Evolutionary conservation across 75 land plant species (phyloP).

Genomic region (Larix kaempferi): DNA sequence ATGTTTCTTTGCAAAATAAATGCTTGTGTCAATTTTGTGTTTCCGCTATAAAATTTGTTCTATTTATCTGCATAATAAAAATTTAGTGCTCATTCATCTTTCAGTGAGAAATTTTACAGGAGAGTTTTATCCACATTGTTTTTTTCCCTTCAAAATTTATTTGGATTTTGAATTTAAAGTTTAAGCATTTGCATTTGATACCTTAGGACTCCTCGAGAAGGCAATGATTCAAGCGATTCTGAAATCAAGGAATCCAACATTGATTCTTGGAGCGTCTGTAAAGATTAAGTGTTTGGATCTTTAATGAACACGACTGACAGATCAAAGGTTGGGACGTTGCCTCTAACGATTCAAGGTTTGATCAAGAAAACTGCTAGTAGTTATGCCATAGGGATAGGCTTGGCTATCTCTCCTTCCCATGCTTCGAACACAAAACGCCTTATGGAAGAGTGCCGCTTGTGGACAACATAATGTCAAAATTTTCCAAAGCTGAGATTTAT

Average conservation of each 20-base stretch:
- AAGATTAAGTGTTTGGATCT: constrained; percentile 19
- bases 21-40: not conserved
- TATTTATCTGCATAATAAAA: not conserved
- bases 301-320: no score
- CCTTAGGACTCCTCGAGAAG: constrained; percentile 1
- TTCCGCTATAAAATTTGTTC: not conserved
- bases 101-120: not conserved
- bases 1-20: not conserved
- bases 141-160: not conserved
- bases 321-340: constrained; percentile 32
- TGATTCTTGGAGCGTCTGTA: constrained; percentile 57
- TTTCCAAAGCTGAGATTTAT: not conserved
- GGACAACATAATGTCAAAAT: no score
- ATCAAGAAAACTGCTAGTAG: constrained; percentile 22
- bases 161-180: constrained; percentile 3
- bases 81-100: no score
- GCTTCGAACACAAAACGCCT: constrained; percentile 59
- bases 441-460: constrained; percentile 59
- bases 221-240: constrained; percentile 15
- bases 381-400: constrained; percentile 26
- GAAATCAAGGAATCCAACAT: not conserved
- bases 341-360: constrained; percentile 23
- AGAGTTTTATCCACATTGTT: not conserved
- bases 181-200: not conserved
- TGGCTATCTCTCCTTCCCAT: constrained; percentile 52